phyloP scores from a whole-genome alignment of 148 eudicot genomes.

The Rhododendron simsii region DNA sequence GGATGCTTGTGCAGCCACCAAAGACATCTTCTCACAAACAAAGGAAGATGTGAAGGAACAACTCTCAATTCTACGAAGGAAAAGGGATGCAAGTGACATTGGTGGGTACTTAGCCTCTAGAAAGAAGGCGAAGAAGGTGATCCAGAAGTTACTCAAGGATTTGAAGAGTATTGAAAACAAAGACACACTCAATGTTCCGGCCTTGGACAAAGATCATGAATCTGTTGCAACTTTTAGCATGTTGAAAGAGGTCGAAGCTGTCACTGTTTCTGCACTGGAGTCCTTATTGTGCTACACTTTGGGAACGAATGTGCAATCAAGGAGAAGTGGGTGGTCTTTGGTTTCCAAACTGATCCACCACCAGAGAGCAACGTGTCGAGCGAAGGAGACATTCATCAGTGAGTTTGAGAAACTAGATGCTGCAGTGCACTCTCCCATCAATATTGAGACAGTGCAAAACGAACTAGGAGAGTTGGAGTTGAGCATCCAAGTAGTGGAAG shows the following conservation, averaged over 20 bases:
- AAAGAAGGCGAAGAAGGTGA: conserved; percentile 14
- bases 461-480: conserved; percentile 18
- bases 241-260: conserved; percentile 18
- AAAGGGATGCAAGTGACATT: conserved; percentile 8
- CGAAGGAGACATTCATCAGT: not conserved
- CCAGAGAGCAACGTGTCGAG: not conserved
- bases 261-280: conserved; percentile 12
- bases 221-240: not conserved
- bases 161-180: not conserved
- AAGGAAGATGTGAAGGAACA: conserved; percentile 19
- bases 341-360: conserved; percentile 15
- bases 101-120: conserved; percentile 11
- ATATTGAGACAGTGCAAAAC: conserved; percentile 2
- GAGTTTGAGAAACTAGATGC: conserved; percentile 14
- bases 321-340: conserved; percentile 16
- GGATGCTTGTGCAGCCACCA: conserved; percentile 20
- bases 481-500: conserved; percentile 15
- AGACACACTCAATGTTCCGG: not conserved
- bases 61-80: conserved; percentile 21
- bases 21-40: conserved; percentile 21
- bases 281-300: conserved; percentile 15
- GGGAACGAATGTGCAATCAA: conserved; percentile 9
- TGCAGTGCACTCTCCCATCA: not conserved
- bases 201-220: conserved; percentile 6
- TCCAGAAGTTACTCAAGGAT: conserved; percentile 6